A percentile compares a stretch with the other conserved stretches of the same genome.
Conservation (phyloP, 1,284 basidiomycete genomes). For the Ustilago loliicola region DNA sequence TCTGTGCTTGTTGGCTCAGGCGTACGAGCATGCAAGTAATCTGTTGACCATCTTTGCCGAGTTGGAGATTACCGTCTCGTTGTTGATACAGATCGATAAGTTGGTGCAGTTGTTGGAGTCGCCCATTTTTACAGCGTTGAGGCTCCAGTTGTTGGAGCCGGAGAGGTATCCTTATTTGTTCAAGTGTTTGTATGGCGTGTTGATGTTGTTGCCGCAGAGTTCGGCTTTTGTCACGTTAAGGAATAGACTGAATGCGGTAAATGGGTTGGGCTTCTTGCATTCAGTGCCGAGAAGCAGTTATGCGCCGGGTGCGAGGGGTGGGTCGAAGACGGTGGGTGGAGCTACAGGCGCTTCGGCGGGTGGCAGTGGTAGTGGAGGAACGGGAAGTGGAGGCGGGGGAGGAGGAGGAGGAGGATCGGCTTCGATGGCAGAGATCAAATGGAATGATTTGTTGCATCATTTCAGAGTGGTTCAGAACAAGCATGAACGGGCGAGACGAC, state of each 20-base stretch:
- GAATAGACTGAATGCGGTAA: conserved; percentile 93
- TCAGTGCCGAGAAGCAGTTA: conserved; percentile 78
- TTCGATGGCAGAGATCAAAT: conserved; percentile 59
- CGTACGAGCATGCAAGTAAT: conserved; percentile 98
- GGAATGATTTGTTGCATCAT: conserved; percentile 66
- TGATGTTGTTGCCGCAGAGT: conserved; percentile 98
- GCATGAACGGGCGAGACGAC: conserved; percentile 61
- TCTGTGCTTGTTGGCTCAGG: conserved; percentile 93
- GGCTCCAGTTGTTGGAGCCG: conserved; percentile 94
- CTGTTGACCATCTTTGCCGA: conserved; percentile 94
- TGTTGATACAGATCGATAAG: conserved; percentile 97
- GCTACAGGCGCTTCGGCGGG: conserved; percentile 11
- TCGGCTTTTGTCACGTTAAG: conserved; percentile 94
- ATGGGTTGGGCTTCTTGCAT: conserved; percentile 91
- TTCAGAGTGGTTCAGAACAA: conserved; percentile 65
- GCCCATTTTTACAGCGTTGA: conserved; percentile 97
- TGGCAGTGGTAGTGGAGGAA: conserved; percentile 17
- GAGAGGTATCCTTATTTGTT: conserved; percentile 95
- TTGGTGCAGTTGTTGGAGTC: conserved; percentile 98
- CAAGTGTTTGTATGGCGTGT: conserved; percentile 95
- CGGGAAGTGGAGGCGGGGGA: neutral
- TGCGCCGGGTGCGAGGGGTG: conserved; percentile 2
- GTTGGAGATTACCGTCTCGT: conserved; percentile 91
- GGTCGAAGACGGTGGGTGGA: conserved; percentile 14
- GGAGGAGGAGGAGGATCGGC: conserved; percentile 18